Conservation (phyloP, 495 filamentous ascomycete species). For the Aspergillus cristatus region DNA sequence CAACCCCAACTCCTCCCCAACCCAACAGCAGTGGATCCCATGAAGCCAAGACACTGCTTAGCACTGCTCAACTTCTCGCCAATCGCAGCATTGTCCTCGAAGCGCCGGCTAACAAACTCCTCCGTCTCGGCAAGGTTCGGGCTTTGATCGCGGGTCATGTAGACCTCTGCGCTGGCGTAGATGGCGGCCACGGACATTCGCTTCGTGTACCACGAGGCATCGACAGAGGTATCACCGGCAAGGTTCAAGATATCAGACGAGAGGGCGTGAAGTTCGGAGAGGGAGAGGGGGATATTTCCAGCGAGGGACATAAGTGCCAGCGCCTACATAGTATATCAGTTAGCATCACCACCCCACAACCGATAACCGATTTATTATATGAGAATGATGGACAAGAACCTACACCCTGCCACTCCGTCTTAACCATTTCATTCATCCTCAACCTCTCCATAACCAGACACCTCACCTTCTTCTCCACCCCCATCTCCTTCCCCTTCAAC, state of each 20-base stretch:
- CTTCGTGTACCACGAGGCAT: constrained; percentile 86
- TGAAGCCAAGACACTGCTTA: constrained; percentile 69
- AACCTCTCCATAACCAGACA: constrained; percentile 61
- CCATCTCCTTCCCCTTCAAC: constrained; percentile 13
- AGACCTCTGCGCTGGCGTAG: constrained; percentile 79
- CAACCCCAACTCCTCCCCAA: constrained; percentile 38
- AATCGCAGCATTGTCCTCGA: constrained; percentile 56
- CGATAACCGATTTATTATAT: constrained; percentile 2
- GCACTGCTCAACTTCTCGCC: constrained; percentile 51
- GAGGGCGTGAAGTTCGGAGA: constrained; percentile 69
- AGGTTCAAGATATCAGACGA: constrained; percentile 83
- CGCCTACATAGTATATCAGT: constrained; percentile 46
- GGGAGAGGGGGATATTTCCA: constrained; percentile 61
- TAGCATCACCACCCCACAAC: constrained; percentile 3
- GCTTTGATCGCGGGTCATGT: constrained; percentile 81
- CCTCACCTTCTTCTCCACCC: constrained; percentile 50
- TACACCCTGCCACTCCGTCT: constrained; percentile 78
- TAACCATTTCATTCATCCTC: constrained; percentile 58
- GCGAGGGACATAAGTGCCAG: constrained; percentile 81
- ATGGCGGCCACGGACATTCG: constrained; percentile 65
- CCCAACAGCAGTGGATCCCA: constrained; percentile 44
- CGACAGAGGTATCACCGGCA: constrained; percentile 71
- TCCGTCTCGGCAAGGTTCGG: constrained; percentile 62
- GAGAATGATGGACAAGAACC: constrained; percentile 15
- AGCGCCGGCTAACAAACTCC: constrained; percentile 64